Conservation (phyloP, 2,329 filamentous ascomycete species). For the Dendryphion nanum region DNA sequence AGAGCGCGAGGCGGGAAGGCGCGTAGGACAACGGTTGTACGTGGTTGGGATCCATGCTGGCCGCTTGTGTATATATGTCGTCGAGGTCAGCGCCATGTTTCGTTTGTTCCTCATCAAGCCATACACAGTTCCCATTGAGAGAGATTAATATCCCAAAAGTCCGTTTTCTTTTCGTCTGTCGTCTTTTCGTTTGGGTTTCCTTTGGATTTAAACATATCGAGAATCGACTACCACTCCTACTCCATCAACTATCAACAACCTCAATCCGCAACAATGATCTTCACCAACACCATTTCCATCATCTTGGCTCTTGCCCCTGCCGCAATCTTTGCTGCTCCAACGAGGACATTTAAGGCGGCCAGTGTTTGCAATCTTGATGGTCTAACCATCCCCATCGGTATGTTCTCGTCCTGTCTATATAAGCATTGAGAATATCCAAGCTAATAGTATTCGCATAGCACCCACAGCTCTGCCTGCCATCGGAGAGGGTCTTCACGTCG, state of each 20-base stretch:
- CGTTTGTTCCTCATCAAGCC: too few species aligned
- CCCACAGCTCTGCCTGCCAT: conserved; percentile 61
- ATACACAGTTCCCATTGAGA: too few species aligned
- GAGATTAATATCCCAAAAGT: conserved; percentile 17
- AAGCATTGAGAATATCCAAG: not conserved
- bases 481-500: conserved; percentile 60
- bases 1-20: too few species aligned
- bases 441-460: conserved; percentile 39
- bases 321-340: conserved; percentile 33
- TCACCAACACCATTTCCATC: conserved; percentile 29
- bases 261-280: conserved; percentile 28
- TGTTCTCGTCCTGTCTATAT: conserved; percentile 1
- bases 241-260: not conserved
- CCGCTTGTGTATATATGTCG: too few species aligned
- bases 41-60: too few species aligned
- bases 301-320: conserved; percentile 35
- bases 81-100: too few species aligned
- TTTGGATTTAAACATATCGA: conserved; percentile 1
- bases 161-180: conserved; percentile 3
- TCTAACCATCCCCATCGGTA: conserved; percentile 32
- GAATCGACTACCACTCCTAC: not conserved
- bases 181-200: not conserved
- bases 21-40: too few species aligned
- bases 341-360: conserved; percentile 14
- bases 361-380: conserved; percentile 30